Evolutionary conservation across 306 rosid species (phyloP).

Genomic region (Lathyrus tuberosus): DNA sequence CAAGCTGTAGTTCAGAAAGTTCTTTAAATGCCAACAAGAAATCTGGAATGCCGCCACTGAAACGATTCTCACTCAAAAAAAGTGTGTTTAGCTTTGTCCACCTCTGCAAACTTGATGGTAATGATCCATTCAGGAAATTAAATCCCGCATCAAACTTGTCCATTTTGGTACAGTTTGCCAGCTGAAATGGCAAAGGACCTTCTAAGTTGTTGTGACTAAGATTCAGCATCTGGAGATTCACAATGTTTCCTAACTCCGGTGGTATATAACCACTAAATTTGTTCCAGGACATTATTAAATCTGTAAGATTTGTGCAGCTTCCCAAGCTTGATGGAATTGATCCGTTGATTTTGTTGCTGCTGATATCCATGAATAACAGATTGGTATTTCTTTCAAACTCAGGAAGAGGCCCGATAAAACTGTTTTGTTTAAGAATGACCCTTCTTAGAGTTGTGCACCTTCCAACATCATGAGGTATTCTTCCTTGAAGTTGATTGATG

Average conservation of each 20-base stretch:
- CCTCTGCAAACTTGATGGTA: slow-evolving; percentile 60
- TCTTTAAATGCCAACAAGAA: slow-evolving; percentile 51
- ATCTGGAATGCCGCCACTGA: slow-evolving; percentile 62
- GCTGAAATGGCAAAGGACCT: slow-evolving; percentile 69
- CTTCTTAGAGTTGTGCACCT: slow-evolving; percentile 68
- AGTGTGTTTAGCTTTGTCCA: slow-evolving; percentile 57
- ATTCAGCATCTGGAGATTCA: slow-evolving; percentile 47
- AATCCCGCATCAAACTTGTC: slow-evolving; percentile 62
- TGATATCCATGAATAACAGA: slow-evolving; percentile 54
- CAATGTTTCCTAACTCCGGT: slow-evolving; percentile 61
- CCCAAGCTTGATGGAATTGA: slow-evolving; percentile 69
- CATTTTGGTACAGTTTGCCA: slow-evolving; percentile 63
- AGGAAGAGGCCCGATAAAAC: slow-evolving; percentile 70
- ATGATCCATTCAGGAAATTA: slow-evolving; percentile 68
- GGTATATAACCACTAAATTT: slow-evolving; percentile 61
- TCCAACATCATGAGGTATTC: slow-evolving; percentile 67
- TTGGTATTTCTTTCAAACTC: slow-evolving; percentile 43
- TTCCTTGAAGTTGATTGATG: slow-evolving; percentile 59
- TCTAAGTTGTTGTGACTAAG: slow-evolving; percentile 64
- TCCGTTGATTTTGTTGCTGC: slow-evolving; percentile 59
- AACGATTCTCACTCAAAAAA: slow-evolving; percentile 63
- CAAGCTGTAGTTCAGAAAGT: slow-evolving; percentile 68
- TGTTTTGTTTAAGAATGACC: slow-evolving; percentile 57
- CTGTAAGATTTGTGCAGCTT: slow-evolving; percentile 55
- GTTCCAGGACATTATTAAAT: slow-evolving; percentile 57